A percentile compares a stretch with the other conserved stretches of the same genome.
phyloP scores from a whole-genome alignment of 1,284 basidiomycete genomes.

The Cutaneotrichosporon sp. region DNA sequence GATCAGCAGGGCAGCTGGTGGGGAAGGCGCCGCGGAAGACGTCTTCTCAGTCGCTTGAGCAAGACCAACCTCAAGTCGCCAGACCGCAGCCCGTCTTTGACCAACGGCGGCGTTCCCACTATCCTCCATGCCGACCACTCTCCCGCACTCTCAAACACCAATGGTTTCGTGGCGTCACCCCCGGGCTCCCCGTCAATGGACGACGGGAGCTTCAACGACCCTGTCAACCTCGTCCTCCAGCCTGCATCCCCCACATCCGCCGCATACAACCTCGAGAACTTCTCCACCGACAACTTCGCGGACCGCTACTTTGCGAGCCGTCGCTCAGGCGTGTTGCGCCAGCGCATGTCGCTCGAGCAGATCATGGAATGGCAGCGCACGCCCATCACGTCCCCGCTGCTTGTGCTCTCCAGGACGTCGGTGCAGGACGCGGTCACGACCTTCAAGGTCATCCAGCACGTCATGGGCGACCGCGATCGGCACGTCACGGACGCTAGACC shows the following conservation, averaged over 20 bases:
- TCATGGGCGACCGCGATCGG: constrained; percentile 86
- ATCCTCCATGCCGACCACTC: background rate
- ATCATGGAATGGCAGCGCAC: constrained; percentile 88
- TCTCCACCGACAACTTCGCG: constrained; percentile 79
- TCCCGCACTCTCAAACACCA: background rate
- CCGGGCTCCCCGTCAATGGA: constrained; percentile 13
- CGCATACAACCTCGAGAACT: constrained; percentile 45
- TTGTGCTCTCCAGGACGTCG: constrained; percentile 63
- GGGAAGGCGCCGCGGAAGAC: constrained; percentile 16
- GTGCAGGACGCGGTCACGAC: constrained; percentile 75
- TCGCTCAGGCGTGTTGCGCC: constrained; percentile 72
- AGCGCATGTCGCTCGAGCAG: constrained; percentile 69
- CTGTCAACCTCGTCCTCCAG: constrained; percentile 26
- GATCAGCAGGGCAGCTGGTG: constrained; percentile 18
- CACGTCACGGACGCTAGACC: constrained; percentile 39
- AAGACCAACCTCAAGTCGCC: constrained; percentile 14
- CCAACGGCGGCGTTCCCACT: background rate
- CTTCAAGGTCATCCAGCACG: constrained; percentile 84
- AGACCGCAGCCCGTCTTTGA: constrained; percentile 5
- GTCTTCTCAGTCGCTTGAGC: constrained; percentile 15
- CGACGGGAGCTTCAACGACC: constrained; percentile 8
- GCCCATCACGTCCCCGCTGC: constrained; percentile 69
- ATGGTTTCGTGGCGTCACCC: constrained; percentile 8
- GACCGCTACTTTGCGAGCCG: constrained; percentile 85
- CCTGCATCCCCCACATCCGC: constrained; percentile 21